A percentile compares a stretch with the other conserved stretches of the same genome.
These are phyloP conservation scores for Gossypium gossypioides DNA, from an alignment of 441 rosid species.

Conservation along the genomic window DNA sequence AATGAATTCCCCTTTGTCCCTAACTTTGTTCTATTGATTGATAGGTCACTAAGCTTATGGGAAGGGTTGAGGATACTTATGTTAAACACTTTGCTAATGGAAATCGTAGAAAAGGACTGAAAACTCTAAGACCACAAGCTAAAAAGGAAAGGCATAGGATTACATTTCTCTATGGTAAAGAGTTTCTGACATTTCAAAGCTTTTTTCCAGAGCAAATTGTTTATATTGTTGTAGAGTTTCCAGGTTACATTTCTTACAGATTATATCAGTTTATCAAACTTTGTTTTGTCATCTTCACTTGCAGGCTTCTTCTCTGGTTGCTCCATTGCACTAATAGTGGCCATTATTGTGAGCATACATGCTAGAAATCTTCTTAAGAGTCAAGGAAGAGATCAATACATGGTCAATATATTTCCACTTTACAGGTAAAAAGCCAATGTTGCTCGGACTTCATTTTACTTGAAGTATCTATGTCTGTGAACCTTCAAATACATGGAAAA, in stretches of 20 bases:
- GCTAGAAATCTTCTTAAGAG: conserved; percentile 41
- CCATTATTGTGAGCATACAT: conserved; percentile 40
- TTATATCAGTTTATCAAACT: neutral
- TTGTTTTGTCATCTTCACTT: neutral
- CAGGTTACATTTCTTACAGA: neutral
- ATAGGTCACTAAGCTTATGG: conserved; percentile 55
- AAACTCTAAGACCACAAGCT: conserved; percentile 42
- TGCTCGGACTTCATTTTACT: neutral
- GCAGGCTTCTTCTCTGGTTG: conserved; percentile 67
- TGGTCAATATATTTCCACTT: conserved; percentile 74
- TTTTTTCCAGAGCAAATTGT: neutral
- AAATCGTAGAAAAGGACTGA: conserved; percentile 62
- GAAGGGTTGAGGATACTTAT: conserved; percentile 45
- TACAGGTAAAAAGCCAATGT: conserved; percentile 33
- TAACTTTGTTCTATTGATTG: neutral
- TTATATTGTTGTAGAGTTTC: neutral
- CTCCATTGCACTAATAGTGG: conserved; percentile 46
- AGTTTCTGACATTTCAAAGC: neutral
- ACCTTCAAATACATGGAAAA: neutral
- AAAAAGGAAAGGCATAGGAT: conserved; percentile 55
- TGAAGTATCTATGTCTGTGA: neutral
- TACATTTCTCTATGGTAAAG: conserved; percentile 58
- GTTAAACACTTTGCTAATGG: conserved; percentile 70
- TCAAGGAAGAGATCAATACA: conserved; percentile 38
- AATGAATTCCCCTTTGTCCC: neutral